Base-by-base conservation (phyloP, 306 rosid species). In the Aeschynomene evenia region DNA sequence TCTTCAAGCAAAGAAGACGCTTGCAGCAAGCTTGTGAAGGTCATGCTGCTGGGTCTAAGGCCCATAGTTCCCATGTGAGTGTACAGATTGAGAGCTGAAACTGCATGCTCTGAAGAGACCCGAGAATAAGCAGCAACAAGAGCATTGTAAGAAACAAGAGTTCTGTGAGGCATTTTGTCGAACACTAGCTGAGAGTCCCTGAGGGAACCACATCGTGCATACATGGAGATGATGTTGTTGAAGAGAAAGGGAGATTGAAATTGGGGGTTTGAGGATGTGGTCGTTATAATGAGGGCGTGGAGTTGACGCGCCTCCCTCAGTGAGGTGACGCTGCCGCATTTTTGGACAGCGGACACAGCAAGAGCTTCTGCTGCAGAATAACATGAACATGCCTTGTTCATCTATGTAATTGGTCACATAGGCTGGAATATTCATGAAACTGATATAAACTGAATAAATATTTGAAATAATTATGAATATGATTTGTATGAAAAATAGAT, bases 141-240 rank as follows among this genome's bases (percentile, higher is more conserved):
- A 5, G 97, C 84, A 37, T 93, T 93, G 71, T 80, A 90, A 12
- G 96, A 90, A 76, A 93, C 91, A 36, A 81, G 29, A 31, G 79
- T 93, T 80, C 91, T 82, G 0, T 54, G 86, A 36, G 94, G 89
- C 97, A 90, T 93, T 88, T 60, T 81, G 31, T 93, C 97, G 82
- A 93, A 93, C 88, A 90, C 65, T 58, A 63, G 53, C 36, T 36
- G 84, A 18, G 97, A 71, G 31, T 83, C 89, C 21, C 15, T 20
- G 10, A 81, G 14, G 0, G 89, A 83, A 34, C 89, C 87, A 7
- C 86, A 82, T 4, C 91, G 85, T 0, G 83, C 73, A n/a, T 93
- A 93, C 91, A 90, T 82, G 0, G 91, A 85, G 37, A 88, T 37
- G 62, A 88, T 73, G 68, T 83, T 90, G 89, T 90, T 93, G 88